A percentile compares a stretch with the other conserved stretches of the same genome.
phyloP scores from a whole-genome alignment of 352 stramenopile species.

The Elongisporangium prolatum region DNA sequence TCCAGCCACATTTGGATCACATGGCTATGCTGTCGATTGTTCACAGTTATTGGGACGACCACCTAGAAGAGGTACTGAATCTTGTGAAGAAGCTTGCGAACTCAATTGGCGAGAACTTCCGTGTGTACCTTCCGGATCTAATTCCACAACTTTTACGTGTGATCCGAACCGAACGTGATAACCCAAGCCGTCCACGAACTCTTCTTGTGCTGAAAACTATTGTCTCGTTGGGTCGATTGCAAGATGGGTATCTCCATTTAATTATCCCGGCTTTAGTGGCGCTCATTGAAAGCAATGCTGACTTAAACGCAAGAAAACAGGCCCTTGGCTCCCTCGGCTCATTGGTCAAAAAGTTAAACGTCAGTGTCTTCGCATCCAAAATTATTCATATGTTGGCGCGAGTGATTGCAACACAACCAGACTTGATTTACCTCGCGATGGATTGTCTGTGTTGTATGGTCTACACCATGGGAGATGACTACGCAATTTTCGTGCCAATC shows the following conservation, averaged over 20 bases:
- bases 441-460: constrained; percentile 88
- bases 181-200: constrained; percentile 56
- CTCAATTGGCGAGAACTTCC: constrained; percentile 82
- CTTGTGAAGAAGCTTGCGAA: constrained; percentile 93
- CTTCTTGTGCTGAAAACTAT: constrained; percentile 75
- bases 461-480: constrained; percentile 87
- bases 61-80: constrained; percentile 96
- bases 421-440: constrained; percentile 85
- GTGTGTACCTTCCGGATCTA: constrained; percentile 84
- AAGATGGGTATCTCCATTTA: constrained; percentile 83
- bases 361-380: constrained; percentile 85
- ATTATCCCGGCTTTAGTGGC: constrained; percentile 80
- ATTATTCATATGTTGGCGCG: constrained; percentile 88
- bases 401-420: constrained; percentile 75
- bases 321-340: constrained; percentile 75
- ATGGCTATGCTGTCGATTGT: constrained; percentile 81
- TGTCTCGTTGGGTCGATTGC: constrained; percentile 64
- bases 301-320: constrained; percentile 78
- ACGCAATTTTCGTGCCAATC: constrained; percentile 85
- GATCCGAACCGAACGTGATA: constrained; percentile 77
- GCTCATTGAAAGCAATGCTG: constrained; percentile 80
- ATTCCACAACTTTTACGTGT: constrained; percentile 87
- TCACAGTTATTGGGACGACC: constrained; percentile 85
- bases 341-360: constrained; percentile 87
- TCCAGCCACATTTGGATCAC: constrained; percentile 88